These are phyloP conservation scores for Phytophthora agathidicida DNA, from an alignment of 352 stramenopile species.

Conservation along the genomic window DNA sequence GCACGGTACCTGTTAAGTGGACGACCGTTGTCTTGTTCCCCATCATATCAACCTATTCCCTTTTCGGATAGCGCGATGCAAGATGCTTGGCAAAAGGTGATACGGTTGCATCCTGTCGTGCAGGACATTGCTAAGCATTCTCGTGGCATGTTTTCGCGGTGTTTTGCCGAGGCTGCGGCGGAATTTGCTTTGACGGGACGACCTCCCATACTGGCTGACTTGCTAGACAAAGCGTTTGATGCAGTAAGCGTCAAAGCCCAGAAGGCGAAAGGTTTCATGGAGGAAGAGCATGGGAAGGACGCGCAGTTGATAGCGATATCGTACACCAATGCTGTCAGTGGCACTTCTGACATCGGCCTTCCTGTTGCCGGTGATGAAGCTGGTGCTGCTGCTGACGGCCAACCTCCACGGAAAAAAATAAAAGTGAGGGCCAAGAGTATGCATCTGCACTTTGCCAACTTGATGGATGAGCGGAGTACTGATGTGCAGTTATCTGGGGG, in stretches of 20 bases:
- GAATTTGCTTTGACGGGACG: background rate
- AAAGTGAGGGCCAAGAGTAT: background rate
- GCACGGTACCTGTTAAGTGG: too few relatives aligned
- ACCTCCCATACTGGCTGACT: background rate
- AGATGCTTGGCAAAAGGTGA: background rate
- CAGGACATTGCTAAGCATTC: constrained; percentile 7
- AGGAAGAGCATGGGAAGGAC: background rate
- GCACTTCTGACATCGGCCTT: too few relatives aligned
- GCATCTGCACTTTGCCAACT: constrained; percentile 17
- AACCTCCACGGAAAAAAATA: background rate
- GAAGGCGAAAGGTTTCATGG: background rate
- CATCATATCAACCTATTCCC: background rate
- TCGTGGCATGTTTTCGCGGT: constrained; percentile 5
- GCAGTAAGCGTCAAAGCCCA: background rate
- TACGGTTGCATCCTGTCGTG: background rate
- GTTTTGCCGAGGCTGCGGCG: constrained; percentile 4
- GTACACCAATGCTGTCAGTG: background rate
- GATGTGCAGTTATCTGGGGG: constrained; percentile 12
- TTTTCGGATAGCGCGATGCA: background rate
- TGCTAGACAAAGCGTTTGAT: constrained; percentile 8
- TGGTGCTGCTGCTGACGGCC: background rate
- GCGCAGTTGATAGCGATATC: constrained; percentile 19
- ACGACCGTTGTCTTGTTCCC: constrained; percentile 12
- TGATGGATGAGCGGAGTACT: constrained; percentile 1
- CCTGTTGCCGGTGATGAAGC: too few relatives aligned